A percentile compares a stretch with the other conserved stretches of the same genome.
Conservation (phyloP, 73 alveolate genomes). For the Uronychia setigera region DNA sequence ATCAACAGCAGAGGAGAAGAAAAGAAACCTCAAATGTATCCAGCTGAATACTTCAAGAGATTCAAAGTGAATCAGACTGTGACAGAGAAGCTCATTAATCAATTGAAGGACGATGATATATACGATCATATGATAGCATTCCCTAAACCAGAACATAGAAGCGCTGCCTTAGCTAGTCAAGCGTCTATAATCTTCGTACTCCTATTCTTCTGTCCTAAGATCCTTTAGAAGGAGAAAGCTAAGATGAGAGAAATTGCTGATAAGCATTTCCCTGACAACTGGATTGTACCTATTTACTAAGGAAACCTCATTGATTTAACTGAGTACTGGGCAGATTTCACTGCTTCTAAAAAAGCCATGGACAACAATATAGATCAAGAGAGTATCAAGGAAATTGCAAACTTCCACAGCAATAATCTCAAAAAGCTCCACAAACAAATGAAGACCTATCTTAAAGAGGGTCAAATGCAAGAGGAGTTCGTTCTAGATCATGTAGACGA, state of each 20-base stretch:
- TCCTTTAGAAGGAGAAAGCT: slow-evolving; percentile 81
- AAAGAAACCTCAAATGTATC: slow-evolving; percentile 82
- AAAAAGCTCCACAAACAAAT: slow-evolving; percentile 46
- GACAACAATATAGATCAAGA: slow-evolving; percentile 75
- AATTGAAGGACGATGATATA: slow-evolving; percentile 92
- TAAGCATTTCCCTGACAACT: slow-evolving; percentile 96
- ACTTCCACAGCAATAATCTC: slow-evolving; percentile 61
- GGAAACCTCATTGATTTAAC: slow-evolving; percentile 95
- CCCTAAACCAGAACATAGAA: slow-evolving; percentile 96
- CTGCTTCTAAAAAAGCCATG: slow-evolving; percentile 89
- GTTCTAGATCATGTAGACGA: slow-evolving; percentile 90
- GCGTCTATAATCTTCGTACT: slow-evolving; percentile 90
- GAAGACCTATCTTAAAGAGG: slow-evolving; percentile 83
- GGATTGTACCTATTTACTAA: slow-evolving; percentile 93
- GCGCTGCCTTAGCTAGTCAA: slow-evolving; percentile 89
- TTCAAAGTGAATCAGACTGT: slow-evolving; percentile 56
- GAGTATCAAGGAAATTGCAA: slow-evolving; percentile 65
- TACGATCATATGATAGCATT: slow-evolving; percentile 90
- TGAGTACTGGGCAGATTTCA: slow-evolving; percentile 92
- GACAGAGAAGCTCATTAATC: slow-evolving; percentile 78
- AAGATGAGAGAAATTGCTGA: slow-evolving; percentile 96
- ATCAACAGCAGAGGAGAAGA: slow-evolving; percentile 73
- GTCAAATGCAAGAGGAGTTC: slow-evolving; percentile 92
- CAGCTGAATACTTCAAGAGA: slow-evolving; percentile 90
- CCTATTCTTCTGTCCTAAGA: slow-evolving; percentile 86